Base-by-base conservation (phyloP, 768 basidiomycete genomes). In the Boletus sp. region DNA sequence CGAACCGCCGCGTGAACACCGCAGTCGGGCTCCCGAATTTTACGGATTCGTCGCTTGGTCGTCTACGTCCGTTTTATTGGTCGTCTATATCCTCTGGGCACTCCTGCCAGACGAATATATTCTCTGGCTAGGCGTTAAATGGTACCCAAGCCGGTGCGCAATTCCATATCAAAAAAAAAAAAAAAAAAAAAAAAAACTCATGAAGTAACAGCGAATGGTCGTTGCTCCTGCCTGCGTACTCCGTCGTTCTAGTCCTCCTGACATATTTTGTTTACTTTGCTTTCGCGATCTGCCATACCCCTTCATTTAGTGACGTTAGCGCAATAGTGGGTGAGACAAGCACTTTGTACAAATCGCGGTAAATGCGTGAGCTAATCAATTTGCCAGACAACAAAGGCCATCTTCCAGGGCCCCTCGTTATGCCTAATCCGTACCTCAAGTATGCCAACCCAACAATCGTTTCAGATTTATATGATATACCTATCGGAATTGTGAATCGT, bases 1-100 rank as follows among this genome's bases (percentile, higher is more conserved):
- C 17, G 59, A 70, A 42, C 72, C 71, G 2, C 72, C 75, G 7
- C 70, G 65, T 38, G 80, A 79, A 49, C 67, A 73, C 55, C 81
- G 81, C 56, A 87, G 83, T 67, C 83, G 88, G 9, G 87, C 88
- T 13, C 80, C 88, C 40, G 92, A 94, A 72, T 87, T 93, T 64
- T 92, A 93, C 61, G 92, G 93, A n/a, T 94, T 93, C 66, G 89
- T 88, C 5, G 89, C 88, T 15, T 90, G 85, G 86, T 84, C 85
- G 9, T 83, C 83, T 0, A 93, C 93, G 0, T 84, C 81, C 48
- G 71, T 92, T 27, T 70, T 83, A 2, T 93, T 88, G 64, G 68
- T 80, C 50, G 63, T 88, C 25, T 93, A 88, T 66, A 63, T 92
- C 33, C 72, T 92, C 7, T 94, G 92, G 92, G 89, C 87, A 1